Evolutionary conservation across 768 basidiomycete species (phyloP).

Genomic region (Auricularia heimuer): DNA sequence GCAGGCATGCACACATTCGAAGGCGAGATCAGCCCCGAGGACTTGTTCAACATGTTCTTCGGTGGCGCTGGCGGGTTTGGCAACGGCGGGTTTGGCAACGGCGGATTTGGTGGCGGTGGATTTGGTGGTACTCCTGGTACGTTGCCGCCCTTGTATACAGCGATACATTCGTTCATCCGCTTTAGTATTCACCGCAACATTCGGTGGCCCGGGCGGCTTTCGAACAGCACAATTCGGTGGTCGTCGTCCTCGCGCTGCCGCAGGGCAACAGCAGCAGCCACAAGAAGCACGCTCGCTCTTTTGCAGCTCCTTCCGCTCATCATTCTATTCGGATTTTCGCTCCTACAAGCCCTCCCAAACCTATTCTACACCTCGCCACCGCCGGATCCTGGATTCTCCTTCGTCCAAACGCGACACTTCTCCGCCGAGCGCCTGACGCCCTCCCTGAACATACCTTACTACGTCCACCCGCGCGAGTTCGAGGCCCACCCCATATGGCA

Average conservation of each 20-base stretch:
- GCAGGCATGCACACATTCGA: constrained; percentile 38
- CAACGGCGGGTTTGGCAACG: constrained; percentile 16
- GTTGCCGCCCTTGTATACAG: not conserved
- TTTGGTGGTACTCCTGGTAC: constrained; percentile 26
- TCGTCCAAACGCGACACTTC: constrained; percentile 48
- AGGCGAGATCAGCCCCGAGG: constrained; percentile 87
- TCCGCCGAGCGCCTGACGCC: constrained; percentile 64
- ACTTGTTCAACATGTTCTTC: constrained; percentile 98
- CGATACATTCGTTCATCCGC: constrained; percentile 5
- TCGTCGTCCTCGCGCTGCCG: constrained; percentile 23
- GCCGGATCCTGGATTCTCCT: constrained; percentile 76
- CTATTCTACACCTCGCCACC: constrained; percentile 55
- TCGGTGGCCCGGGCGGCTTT: constrained; percentile 60
- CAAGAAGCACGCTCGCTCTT: constrained; percentile 46
- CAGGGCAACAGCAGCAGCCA: constrained; percentile 28
- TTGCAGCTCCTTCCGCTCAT: constrained; percentile 79
- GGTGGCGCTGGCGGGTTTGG: constrained; percentile 55
- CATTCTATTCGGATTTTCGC: constrained; percentile 73
- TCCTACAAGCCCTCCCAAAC: constrained; percentile 70
- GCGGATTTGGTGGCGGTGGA: constrained; percentile 24
- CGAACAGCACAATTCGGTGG: constrained; percentile 50
- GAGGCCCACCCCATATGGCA: constrained; percentile 58
- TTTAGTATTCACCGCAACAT: constrained; percentile 65
- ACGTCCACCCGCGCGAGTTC: constrained; percentile 73
- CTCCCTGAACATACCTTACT: constrained; percentile 67